Evolutionary conservation across 768 basidiomycete species (phyloP).

Genomic region (Boletus fagicola): DNA sequence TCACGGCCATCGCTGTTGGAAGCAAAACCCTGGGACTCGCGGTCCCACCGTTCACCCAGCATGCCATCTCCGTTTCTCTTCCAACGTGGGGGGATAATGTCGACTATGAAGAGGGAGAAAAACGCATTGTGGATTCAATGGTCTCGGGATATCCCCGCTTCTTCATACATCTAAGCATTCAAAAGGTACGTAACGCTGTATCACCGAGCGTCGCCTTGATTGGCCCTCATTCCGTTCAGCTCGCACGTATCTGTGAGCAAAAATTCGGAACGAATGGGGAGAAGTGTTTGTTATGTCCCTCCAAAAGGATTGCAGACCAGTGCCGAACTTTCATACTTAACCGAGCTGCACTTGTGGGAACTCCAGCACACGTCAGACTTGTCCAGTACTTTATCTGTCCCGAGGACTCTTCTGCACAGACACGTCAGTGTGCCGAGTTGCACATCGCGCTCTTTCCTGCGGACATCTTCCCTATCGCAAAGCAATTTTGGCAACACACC

Average conservation of each 20-base stretch:
- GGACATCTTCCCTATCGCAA: constrained; percentile 62
- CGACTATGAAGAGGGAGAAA: constrained; percentile 87
- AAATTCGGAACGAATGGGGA: constrained; percentile 76
- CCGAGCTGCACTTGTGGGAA: constrained; percentile 44
- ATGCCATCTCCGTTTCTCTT: constrained; percentile 93
- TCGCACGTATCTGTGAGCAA: constrained; percentile 70
- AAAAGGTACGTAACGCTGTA: constrained; percentile 61
- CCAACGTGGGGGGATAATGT: constrained; percentile 92
- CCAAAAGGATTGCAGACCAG: constrained; percentile 65
- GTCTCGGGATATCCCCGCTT: constrained; percentile 92
- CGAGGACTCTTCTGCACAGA: constrained; percentile 39
- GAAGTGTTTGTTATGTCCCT: constrained; percentile 75
- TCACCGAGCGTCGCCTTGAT: neutral
- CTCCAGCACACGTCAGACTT: constrained; percentile 49
- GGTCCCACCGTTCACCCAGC: constrained; percentile 68
- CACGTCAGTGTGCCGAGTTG: constrained; percentile 51
- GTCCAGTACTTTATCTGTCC: constrained; percentile 73
- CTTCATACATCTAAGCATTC: constrained; percentile 84
- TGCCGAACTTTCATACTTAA: constrained; percentile 72
- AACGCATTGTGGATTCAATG: constrained; percentile 76
- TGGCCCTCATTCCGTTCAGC: constrained; percentile 43
- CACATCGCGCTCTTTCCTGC: constrained; percentile 80
- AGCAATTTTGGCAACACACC: constrained; percentile 95
- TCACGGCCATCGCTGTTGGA: constrained; percentile 5
- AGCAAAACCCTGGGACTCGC: constrained; percentile 42